These are phyloP conservation scores for Veloporphyrellus conicus DNA, from an alignment of 1,284 basidiomycete species.

Conservation along the genomic window DNA sequence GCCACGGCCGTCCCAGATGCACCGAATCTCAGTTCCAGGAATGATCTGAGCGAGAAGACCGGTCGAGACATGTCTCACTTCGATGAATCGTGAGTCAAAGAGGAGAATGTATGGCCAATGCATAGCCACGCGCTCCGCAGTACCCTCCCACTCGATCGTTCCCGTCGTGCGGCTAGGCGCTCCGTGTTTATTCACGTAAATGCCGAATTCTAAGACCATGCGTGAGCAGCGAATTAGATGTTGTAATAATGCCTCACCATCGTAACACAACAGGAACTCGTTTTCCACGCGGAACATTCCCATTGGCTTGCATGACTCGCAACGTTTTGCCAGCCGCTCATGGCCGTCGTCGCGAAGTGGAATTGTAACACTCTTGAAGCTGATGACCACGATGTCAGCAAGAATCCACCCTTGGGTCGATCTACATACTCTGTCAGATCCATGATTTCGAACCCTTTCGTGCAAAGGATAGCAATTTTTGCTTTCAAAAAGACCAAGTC, in stretches of 20 bases:
- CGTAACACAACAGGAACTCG: conserved; percentile 91
- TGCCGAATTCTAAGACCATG: conserved; percentile 72
- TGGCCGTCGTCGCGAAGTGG: conserved; percentile 74
- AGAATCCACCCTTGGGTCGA: not conserved
- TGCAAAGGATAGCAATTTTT: conserved; percentile 86
- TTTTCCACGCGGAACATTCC: conserved; percentile 91
- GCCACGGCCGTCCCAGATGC: conserved; percentile 83
- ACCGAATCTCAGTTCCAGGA: conserved; percentile 73
- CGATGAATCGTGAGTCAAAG: conserved; percentile 89
- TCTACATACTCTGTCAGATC: conserved; percentile 76
- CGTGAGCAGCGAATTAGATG: conserved; percentile 8
- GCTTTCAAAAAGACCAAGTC: conserved; percentile 88
- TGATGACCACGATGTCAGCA: conserved; percentile 29
- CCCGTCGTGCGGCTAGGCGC: conserved; percentile 70
- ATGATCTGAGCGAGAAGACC: conserved; percentile 90
- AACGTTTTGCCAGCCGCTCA: conserved; percentile 72
- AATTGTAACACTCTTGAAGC: conserved; percentile 85
- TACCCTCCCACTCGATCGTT: conserved; percentile 94
- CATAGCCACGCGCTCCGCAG: conserved; percentile 80
- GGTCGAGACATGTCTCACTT: conserved; percentile 82
- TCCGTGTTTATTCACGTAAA: conserved; percentile 86
- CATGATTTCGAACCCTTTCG: conserved; percentile 97
- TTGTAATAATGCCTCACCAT: conserved; percentile 50
- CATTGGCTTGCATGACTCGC: conserved; percentile 78
- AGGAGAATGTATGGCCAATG: conserved; percentile 87